Percentiles rank a stretch among this genome's conserved stretches.
These are phyloP conservation scores for Heimioporus sp. DNA, from an alignment of 768 basidiomycete species.

Conservation along the genomic window DNA sequence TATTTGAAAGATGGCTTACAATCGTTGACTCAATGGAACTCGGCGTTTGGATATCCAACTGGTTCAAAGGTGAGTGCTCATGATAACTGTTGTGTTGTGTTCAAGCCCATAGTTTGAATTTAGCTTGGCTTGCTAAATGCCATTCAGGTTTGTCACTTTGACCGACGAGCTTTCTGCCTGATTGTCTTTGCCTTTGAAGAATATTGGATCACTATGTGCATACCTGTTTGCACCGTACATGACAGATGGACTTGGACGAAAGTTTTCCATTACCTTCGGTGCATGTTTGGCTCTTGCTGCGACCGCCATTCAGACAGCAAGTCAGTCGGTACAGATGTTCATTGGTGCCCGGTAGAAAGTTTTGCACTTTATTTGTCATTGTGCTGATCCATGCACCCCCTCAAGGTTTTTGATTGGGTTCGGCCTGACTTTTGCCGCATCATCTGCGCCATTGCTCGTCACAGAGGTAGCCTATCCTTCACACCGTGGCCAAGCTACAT, in stretches of 20 bases:
- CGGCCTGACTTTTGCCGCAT: slow-evolving; percentile 39
- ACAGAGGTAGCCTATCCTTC: slow-evolving; percentile 52
- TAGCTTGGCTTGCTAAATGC: slow-evolving; percentile 37
- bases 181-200: slow-evolving; percentile 25
- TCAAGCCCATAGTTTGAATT: background rate
- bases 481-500: slow-evolving; percentile 45
- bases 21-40: slow-evolving; percentile 37
- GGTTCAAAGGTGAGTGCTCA: slow-evolving; percentile 24
- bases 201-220: slow-evolving; percentile 38
- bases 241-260: slow-evolving; percentile 40
- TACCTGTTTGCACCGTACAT: slow-evolving; percentile 41
- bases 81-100: background rate
- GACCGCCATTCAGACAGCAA: slow-evolving; percentile 37
- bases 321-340: slow-evolving; percentile 42
- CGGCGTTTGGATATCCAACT: slow-evolving; percentile 29
- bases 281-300: slow-evolving; percentile 39
- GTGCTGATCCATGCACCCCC: background rate
- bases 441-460: slow-evolving; percentile 47
- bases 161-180: background rate
- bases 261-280: slow-evolving; percentile 36
- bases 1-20: slow-evolving; percentile 34
- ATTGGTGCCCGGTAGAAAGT: slow-evolving; percentile 38
- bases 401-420: slow-evolving; percentile 40
- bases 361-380: background rate
- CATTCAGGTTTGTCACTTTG: slow-evolving; percentile 30